Evolutionary conservation across 106 monocot species (phyloP), one percentile per base, ranked within the genome.

Genomic region (Ottelia alismoides): DNA sequence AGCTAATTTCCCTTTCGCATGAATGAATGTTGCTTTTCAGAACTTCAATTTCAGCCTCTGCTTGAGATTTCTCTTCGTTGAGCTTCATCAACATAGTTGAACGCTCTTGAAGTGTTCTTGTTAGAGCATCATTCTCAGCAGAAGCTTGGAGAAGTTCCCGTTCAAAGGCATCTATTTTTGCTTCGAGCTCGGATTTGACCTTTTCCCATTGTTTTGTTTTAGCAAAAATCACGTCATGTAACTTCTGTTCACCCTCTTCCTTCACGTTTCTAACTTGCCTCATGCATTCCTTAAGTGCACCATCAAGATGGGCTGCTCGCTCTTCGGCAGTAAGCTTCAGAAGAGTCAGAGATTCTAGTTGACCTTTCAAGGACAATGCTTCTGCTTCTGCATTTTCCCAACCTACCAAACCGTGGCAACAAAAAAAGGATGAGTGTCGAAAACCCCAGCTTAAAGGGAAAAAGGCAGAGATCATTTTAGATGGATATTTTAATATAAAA

Each of bases 371-470:
- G 22, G 56, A 22, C 1, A 17, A 47, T 12, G 62, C 49, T 52
- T 75, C 75, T 27, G 44, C 47, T 54, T 69, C 69, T n/a, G 75
- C 75, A 31, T 69, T 75, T 45, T 75, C 75, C 75, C 72, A 69
- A 21, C 74, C 67, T 22, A 52, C 51, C 25, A 24, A 5, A 52
- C 24, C 4, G 3, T 20, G n/a, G 11, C 19, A 52, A 25, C 23
- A 24, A 24, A 3, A 26, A 14, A 22, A 52, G 20, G 2, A 20
- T n/a, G n/a, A n/a, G n/a, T n/a, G n/a, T n/a, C n/a, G n/a, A n/a
- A n/a, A n/a, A n/a, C n/a, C n/a, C n/a, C n/a, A n/a, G n/a, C n/a
- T n/a, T n/a, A n/a, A n/a, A n/a, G n/a, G n/a, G n/a, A n/a, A n/a
- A n/a, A n/a, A n/a, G n/a, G n/a, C n/a, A n/a, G n/a, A n/a, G n/a